Evolutionary conservation across 768 basidiomycete genomes (phyloP).

Genomic region (Termitomyces sp.): DNA sequence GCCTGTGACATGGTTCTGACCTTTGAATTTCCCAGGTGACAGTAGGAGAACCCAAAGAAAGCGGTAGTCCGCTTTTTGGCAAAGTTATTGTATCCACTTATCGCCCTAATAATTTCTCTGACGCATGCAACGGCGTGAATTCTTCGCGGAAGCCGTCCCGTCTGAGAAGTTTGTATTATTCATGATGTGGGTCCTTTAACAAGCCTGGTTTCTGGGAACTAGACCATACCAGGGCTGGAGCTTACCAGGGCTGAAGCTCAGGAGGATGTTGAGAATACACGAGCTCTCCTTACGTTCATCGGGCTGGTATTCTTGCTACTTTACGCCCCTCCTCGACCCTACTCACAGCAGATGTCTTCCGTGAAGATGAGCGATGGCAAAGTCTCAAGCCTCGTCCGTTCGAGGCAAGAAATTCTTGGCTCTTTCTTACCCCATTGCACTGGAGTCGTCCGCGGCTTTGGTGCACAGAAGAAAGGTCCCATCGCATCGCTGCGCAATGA

Average conservation of each 20-base stretch:
- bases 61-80: constrained; percentile 18
- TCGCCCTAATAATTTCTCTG: neutral
- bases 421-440: neutral
- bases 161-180: too few species aligned
- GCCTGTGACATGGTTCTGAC: neutral
- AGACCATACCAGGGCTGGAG: too few species aligned
- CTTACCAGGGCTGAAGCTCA: too few species aligned
- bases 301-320: neutral
- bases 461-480: neutral
- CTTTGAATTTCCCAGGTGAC: constrained; percentile 32
- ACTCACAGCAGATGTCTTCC: neutral
- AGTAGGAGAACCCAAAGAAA: constrained; percentile 48
- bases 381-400: neutral
- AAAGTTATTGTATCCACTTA: neutral
- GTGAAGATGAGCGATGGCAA: neutral
- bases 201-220: too few species aligned
- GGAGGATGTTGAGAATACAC: too few species aligned
- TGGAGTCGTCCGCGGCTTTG: neutral
- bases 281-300: too few species aligned
- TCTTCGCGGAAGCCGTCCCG: neutral
- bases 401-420: too few species aligned
- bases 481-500: neutral
- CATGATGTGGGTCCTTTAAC: too few species aligned
- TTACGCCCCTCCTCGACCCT: neutral
- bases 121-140: neutral